Base-by-base conservation (phyloP, 2,329 filamentous ascomycete genomes). In the Botrytis squamosa region DNA sequence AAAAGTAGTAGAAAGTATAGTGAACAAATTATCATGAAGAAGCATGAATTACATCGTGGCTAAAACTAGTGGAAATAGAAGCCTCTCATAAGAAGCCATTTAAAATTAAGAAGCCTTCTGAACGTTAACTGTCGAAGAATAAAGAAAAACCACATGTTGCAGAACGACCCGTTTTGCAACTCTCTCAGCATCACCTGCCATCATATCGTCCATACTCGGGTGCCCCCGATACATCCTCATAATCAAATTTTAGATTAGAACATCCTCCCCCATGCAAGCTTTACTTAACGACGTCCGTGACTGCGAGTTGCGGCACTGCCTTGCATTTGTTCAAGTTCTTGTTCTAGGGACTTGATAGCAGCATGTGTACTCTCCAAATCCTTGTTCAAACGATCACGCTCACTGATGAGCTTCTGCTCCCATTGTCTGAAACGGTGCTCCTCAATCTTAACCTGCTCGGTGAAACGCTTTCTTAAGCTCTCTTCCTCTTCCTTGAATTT, bases 401-500 rank as follows among this genome's bases (percentile, higher is more conserved):
- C 96, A 77, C 93, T 91, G 81, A 99, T 99, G 84, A 99, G 93
- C 90, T 98, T 98, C 90, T 99, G 96, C 87, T 99, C 96, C 96
- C 96, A 99, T 86, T 97, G 93, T 85, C 97, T 91, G 91, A 99
- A 99, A 78, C 96, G 91, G 87, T 97, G 94, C 87, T 99, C 96
- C 88, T 99, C 97, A 82, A 99, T 93, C 93, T 99, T 99, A 88
- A 99, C 96, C 85, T 99, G 96, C 87, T 99, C 96, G 80, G 96
- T 99, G 86, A 99, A 99, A 80, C 97, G 91, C 91, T 99, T 99
- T 86, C 96, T 92, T 78, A 99, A 91, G 76, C 93, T 93, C 88
- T 99, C 96, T 83, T 99, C 96, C 85, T 99, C 96, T 84, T 99
- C 96, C 90, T 99, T 99, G 90, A 98, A 99, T 88, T 99, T 99